phyloP scores from a whole-genome alignment of 495 filamentous ascomycete species.

The Aspergillus cristatus region DNA sequence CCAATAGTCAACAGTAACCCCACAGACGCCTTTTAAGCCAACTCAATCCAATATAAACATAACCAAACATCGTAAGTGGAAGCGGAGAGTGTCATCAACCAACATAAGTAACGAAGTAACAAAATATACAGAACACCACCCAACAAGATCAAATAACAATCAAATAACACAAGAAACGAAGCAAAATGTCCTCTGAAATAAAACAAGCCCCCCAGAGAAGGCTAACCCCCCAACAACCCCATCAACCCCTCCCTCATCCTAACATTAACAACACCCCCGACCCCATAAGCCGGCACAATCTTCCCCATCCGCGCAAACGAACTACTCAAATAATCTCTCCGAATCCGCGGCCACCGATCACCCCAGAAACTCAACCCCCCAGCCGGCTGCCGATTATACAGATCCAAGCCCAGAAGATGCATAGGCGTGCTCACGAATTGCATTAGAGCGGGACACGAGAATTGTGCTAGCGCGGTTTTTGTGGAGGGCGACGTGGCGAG shows the following conservation, averaged over 20 bases:
- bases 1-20: no score
- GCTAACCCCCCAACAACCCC: conserved; percentile 39
- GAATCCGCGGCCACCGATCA: conserved; percentile 54
- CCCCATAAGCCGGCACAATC: conserved; percentile 89
- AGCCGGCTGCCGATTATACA: conserved; percentile 64
- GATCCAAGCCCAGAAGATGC: conserved; percentile 79
- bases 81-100: no score
- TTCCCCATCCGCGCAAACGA: conserved; percentile 74
- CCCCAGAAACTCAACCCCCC: conserved; percentile 35
- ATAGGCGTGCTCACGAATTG: conserved; percentile 79
- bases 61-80: no score
- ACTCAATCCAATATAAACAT: no score
- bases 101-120: no score
- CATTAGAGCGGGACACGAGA: conserved; percentile 67
- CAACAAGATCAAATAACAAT: no score
- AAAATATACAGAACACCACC: no score
- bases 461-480: conserved; percentile 62
- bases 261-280: conserved; percentile 84
- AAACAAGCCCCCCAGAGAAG: no score
- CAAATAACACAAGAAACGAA: no score
- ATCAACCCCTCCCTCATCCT: conserved; percentile 56
- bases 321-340: conserved; percentile 69
- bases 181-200: no score
- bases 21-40: no score
- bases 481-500: conserved; percentile 44